phyloP scores from a whole-genome alignment of 495 filamentous ascomycete species.

The Trypethelium eluteriae region DNA sequence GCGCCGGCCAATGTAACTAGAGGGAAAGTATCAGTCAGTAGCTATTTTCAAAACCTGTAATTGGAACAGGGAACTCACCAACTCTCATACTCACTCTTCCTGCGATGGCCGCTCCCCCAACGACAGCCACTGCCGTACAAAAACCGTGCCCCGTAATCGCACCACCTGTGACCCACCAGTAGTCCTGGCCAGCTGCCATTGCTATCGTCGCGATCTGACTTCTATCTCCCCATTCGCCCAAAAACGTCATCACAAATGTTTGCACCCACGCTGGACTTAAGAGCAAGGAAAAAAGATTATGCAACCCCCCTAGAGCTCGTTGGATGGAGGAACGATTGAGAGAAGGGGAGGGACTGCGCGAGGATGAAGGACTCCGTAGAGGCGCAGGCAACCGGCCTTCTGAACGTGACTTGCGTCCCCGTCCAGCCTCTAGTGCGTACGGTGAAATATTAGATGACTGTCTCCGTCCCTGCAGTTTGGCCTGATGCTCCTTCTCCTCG shows the following conservation, averaged over 20 bases:
- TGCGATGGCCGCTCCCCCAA: conserved; percentile 86
- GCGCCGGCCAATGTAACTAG: conserved; percentile 91
- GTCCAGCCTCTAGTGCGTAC: conserved; percentile 58
- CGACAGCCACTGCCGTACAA: conserved; percentile 87
- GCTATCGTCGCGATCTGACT: conserved; percentile 98
- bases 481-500: conserved; percentile 75
- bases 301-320: conserved; percentile 52
- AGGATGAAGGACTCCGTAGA: conserved; percentile 49
- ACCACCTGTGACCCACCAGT: conserved; percentile 96
- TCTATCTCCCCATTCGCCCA: conserved; percentile 96
- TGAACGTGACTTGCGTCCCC: conserved; percentile 49
- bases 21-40: conserved; percentile 17
- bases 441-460: conserved; percentile 50
- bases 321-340: conserved; percentile 48
- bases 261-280: conserved; percentile 97
- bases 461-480: conserved; percentile 44
- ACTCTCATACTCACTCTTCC: conserved; percentile 91
- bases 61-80: conserved; percentile 56
- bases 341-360: conserved; percentile 47
- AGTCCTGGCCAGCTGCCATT: conserved; percentile 97
- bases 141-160: conserved; percentile 79
- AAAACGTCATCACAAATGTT: conserved; percentile 97
- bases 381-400: conserved; percentile 54
- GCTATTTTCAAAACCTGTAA: not conserved
- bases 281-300: conserved; percentile 79